Evolutionary conservation across 2,329 filamentous ascomycete genomes (phyloP), one percentile per base, ranked within the genome.

Genomic region (Zymoseptoria pseudotritici): DNA sequence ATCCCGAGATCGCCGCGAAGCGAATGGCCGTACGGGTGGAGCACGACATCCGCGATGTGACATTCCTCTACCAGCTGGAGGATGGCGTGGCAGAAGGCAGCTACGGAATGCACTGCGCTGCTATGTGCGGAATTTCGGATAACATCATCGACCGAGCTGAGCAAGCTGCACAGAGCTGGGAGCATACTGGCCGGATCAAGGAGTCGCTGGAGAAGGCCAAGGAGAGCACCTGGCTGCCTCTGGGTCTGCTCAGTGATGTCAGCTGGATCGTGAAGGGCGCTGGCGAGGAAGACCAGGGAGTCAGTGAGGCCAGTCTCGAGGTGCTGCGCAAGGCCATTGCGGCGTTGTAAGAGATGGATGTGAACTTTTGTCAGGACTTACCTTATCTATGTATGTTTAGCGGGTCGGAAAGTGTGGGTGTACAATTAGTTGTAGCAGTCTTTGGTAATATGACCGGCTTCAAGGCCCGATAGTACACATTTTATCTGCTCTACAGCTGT

Each of bases 101-200:
- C 70, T 99, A 97, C 71, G 94, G 94, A 69, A 99, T 99, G 94
- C 94, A 99, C 74, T 99, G 94, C 72, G 94, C 94, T 0, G 88
- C 91, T 61, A 99, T 99, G 94, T 99, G 94, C 69, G 94, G 94
- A 0, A 97, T 99, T 64, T 85, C 91, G 0, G 79, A 80, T 52
- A 86, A 86, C 58, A 86, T 99, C 17, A 91, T 99, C 63, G 86
- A 92, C 71, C 80, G 88, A 21, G 94, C 94, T 0, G 94, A 99
- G 75, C 84, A 87, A 21, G 94, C 94, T 5, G 94, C 94, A 1
- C 86, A 82, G 67, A 90, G 91, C 69, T 97, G 94, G 91, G 94
- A 99, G 77, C 91, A 97, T 74, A 97, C 94, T 0, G 93, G 89
- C 67, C 82, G 91, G 20, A 80, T 97, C 63, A 94, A 91, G 75